These are phyloP conservation scores for Malbranchea zuffiana DNA, from an alignment of 2,329 filamentous ascomycete genomes.

Conservation along the genomic window DNA sequence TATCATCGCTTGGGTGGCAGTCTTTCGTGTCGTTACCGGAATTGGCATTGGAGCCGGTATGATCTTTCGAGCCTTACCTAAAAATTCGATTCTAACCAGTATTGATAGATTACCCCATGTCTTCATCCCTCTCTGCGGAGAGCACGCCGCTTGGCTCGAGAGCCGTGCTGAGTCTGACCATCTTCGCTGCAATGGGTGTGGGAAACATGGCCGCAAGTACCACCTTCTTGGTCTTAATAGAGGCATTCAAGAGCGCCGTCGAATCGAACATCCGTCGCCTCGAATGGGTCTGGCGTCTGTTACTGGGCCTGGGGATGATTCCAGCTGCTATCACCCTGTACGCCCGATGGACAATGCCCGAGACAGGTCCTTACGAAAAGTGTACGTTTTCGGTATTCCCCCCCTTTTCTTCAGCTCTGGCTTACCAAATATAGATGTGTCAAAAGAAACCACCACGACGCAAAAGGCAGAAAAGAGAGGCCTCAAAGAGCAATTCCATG, in stretches of 20 bases:
- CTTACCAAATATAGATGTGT: background rate
- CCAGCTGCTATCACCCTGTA: background rate
- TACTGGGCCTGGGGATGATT: background rate
- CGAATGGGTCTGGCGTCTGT: background rate
- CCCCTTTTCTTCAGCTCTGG: too few species aligned
- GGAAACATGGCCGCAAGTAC: background rate
- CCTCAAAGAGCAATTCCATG: background rate
- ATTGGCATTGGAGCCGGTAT: conserved; percentile 7
- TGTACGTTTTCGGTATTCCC: background rate
- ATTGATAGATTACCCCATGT: conserved; percentile 6
- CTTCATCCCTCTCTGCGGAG: conserved; percentile 1
- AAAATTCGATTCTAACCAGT: too few species aligned
- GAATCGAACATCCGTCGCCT: background rate
- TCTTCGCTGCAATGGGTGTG: background rate
- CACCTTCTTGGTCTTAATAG: background rate
- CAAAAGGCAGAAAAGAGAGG: background rate
- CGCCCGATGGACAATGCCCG: background rate
- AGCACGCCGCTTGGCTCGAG: conserved; percentile 2
- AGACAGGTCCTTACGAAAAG: background rate
- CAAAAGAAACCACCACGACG: background rate
- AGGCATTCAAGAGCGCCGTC: background rate
- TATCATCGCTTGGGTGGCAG: conserved; percentile 4
- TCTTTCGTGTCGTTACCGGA: conserved; percentile 3
- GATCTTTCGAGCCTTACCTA: too few species aligned
- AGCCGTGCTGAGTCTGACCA: background rate